Evolutionary conservation across 208 protist species (phyloP).

Genomic region (Trichomonas tenax): DNA sequence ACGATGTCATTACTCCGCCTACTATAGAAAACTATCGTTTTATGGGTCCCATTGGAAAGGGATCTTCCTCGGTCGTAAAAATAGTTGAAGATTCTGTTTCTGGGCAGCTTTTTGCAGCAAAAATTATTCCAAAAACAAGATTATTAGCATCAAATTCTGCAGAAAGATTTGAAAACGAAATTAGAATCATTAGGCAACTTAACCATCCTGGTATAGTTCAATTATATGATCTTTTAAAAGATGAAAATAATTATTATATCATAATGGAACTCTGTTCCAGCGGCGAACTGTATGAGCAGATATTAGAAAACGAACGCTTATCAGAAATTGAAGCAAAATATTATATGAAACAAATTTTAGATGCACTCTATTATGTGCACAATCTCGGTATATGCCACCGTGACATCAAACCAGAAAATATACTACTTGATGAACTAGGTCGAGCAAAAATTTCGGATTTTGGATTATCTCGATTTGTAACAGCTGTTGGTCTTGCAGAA

Average conservation of each 20-base stretch:
- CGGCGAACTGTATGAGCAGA: background rate
- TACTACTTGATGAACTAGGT: background rate
- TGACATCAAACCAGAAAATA: conserved; percentile 9
- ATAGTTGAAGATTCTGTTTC: background rate
- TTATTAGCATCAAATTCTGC: background rate
- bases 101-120: background rate
- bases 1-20: background rate
- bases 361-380: background rate
- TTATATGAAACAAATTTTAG: background rate
- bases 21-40: background rate
- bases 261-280: background rate
- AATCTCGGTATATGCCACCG: background rate
- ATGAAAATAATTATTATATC: background rate
- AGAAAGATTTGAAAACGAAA: background rate
- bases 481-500: background rate
- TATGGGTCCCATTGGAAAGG: background rate
- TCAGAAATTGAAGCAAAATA: background rate
- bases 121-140: background rate
- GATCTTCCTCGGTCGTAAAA: background rate
- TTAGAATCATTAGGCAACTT: background rate
- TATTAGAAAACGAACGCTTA: background rate
- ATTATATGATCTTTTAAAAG: background rate
- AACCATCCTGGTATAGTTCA: background rate
- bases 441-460: background rate
- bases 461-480: background rate